Evolutionary conservation across 306 rosid species (phyloP), one percentile per base, ranked within the genome.

Genomic region (Albizia julibrissin): DNA sequence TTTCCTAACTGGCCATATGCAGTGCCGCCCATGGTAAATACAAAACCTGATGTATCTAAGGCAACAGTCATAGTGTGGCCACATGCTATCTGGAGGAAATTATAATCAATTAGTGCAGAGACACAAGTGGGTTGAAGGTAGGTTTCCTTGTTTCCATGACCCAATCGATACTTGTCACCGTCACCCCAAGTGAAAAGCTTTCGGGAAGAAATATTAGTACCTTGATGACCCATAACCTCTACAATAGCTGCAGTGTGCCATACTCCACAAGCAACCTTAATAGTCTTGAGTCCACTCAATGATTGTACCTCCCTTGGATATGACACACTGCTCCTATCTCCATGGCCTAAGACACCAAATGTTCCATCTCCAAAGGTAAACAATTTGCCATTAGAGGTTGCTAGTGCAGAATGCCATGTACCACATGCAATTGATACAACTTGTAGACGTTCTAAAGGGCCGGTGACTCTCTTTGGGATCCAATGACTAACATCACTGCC

Each of bases 231-330:
- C 85, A 87, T 85, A 77, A 91, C 93, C 81, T 91, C 95, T 46
- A 91, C 89, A 72, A 91, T 89, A 7, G 95, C 95, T 29, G 91
- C 95, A 82, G 95, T 91, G 76, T 91, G 95, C 93, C 95, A 91
- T 37, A 91, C 89, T 75, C 95, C 95, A 71, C 95, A 91, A 58
- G 95, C 91, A 46, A 91, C 93, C 54, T 86, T 88, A 22, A 88
- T 78, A n/a, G 93, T 89, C 87, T 86, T 91, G 39, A 87, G 82
- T 71, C 95, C 93, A 54, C 78, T 89, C 80, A 91, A 82, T 49
- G 66, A 83, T 77, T 88, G 91, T 70, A 91, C 93, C 84, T 91
- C 93, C 76, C 67, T 88, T 67, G 95, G 95, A 80, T 77, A 84
- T 62, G 84, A 66, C 66, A 84, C 46, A 61, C 91, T 91, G 84